Base-by-base conservation (phyloP, 202 grass and related monocot genomes). In the Musa balbisiana region DNA sequence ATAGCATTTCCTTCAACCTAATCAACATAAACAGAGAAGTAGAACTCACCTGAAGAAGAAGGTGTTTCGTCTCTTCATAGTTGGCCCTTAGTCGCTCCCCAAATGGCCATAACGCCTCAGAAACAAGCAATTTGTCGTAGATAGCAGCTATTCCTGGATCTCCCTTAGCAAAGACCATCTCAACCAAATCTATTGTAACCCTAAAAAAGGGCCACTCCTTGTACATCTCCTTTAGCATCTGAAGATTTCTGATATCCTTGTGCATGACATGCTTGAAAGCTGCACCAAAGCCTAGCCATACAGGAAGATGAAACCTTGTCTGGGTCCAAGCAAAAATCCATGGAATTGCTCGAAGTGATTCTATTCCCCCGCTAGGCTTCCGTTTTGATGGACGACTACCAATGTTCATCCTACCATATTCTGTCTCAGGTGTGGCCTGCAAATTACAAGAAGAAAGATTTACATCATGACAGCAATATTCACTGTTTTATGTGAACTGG, bases 281-380 rank as follows among this genome's bases (percentile, higher is more conserved):
- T 76, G 79, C 85, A 2, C 95, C 87, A 80, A 95, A 99, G 78
- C 95, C 95, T 71, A 99, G 91, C 91, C 95, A 99, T 74, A 99
- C 91, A 71, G 95, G 95, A 67, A 99, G 87, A 86, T 99, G 95
- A 79, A 99, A 99, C 55, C 95, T 91, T 77, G 95, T 99, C 67
- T 99, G 95, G 8, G 95, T 99, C 95, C 95, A 99, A 59, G 95
- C 95, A 88, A 99, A 99, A 63, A 99, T 99, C 95, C 95, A 99
- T 74, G 95, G 95, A 71, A 99, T 99, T 55, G 95, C 95, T 76
- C 95, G 95, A 55, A 99, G 91, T 0, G 91, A 91, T 81, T 99
- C 91, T 69, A 99, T 99, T 60, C 95, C 95, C 67, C 91, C 91
- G 77, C 95, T 99, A 63, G 95, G 95, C 78, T 95, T 99, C 80